Base-by-base conservation (phyloP, 805 yeast genomes). In the Candida nanaspora region DNA sequence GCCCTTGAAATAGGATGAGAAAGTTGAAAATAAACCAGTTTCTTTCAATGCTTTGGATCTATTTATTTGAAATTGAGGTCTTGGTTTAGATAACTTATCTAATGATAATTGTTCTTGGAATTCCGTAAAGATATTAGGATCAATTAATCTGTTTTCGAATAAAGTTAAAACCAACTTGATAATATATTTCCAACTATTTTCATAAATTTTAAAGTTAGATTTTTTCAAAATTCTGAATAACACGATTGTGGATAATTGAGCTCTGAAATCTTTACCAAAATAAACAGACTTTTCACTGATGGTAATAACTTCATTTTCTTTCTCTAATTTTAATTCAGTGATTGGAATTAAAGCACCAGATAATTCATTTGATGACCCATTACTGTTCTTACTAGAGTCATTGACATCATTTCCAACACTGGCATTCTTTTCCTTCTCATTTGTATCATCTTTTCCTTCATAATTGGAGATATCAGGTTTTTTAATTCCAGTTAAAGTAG, bases 1-100 rank as follows among this genome's bases (percentile, higher is more conserved):
- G 16, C 97, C 93, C 47, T 93, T 86, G 61, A 93, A 73, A 53
- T 88, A 91, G 0, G 96, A 86, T 1, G 97, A 88, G 51, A 93
- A 81, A 0, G 98, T 85, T 0, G 95, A 85, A 41, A 93, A 75
- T n/a, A 93, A 56, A 2, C 98, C 87, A 10, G 70, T 70, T 27
- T 81, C 95, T 51, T 79, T 84, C 29, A 78, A 74, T 1, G 82
- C 80, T 37, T 78, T 78, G 1, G 75, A 65, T 51, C 81, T 73
- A 29, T 76, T 78, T 33, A 86, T 74, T 8, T 80, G 71, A 49
- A 76, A 76, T 32, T 78, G 79, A 0, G 96, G 86, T 40, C 71
- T 70, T 3, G 86, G 83, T 44, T 67, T 72, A 2, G 82, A 74
- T 36, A 88, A 62, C 5, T 69, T 63, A 1, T 69, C 70, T 31